These are phyloP conservation scores for Neurospora sp. DNA, from an alignment of 495 filamentous ascomycete genomes.

Conservation along the genomic window DNA sequence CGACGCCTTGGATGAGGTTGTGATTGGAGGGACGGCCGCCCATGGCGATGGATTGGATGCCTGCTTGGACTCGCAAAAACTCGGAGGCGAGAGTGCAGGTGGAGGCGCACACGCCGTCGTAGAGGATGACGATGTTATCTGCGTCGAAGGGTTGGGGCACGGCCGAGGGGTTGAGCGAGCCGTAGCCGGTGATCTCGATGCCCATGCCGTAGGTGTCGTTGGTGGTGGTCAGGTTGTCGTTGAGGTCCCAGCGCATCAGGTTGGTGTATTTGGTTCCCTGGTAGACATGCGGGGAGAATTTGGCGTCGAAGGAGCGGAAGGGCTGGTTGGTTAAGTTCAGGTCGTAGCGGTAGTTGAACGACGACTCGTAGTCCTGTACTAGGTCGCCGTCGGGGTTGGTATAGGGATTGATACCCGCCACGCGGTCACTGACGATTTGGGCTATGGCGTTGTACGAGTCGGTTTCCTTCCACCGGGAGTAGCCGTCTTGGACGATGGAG, in stretches of 20 bases:
- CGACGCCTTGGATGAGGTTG: conserved; percentile 47
- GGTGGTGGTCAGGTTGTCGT: conserved; percentile 26
- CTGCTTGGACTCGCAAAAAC: conserved; percentile 42
- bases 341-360: conserved; percentile 32
- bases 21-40: conserved; percentile 43
- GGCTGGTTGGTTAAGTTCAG: conserved; percentile 21
- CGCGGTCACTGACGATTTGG: conserved; percentile 19
- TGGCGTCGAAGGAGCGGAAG: conserved; percentile 28
- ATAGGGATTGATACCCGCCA: conserved; percentile 21
- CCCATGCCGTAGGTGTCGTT: conserved; percentile 28
- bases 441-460: conserved; percentile 24
- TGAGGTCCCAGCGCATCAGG: conserved; percentile 31
- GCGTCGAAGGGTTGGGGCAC: conserved; percentile 32
- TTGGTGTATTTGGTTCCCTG: conserved; percentile 25
- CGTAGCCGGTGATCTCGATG: conserved; percentile 35
- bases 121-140: conserved; percentile 14
- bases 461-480: conserved; percentile 17
- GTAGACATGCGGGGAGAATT: conserved; percentile 23
- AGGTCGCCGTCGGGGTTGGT: conserved; percentile 12
- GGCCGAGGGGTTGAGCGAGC: conserved; percentile 19
- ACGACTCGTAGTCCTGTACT: conserved; percentile 19
- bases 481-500: conserved; percentile 11
- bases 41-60: conserved; percentile 45
- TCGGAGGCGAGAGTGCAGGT: conserved; percentile 51
- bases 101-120: conserved; percentile 50